phyloP scores from a whole-genome alignment of 2,329 filamentous ascomycete genomes.

The Zasmidium cellare region DNA sequence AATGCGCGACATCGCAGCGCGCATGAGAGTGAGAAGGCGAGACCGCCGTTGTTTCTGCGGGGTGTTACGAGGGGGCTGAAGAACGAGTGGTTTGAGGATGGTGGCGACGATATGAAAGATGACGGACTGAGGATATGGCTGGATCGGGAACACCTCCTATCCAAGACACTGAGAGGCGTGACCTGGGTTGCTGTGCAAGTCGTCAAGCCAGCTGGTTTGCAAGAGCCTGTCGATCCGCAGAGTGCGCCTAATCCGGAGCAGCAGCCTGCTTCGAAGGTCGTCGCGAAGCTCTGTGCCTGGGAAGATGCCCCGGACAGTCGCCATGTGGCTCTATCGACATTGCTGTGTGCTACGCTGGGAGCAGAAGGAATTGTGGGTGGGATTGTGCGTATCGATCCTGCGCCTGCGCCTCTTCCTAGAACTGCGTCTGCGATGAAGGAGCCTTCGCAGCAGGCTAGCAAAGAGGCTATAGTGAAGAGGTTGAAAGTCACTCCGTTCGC shows the following conservation, averaged over 20 bases:
- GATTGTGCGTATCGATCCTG: conserved; percentile 82
- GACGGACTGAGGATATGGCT: conserved; percentile 76
- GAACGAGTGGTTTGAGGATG: conserved; percentile 71
- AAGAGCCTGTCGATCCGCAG: conserved; percentile 70
- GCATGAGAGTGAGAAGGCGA: conserved; percentile 65
- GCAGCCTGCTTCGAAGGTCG: conserved; percentile 63
- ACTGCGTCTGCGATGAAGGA: conserved; percentile 52
- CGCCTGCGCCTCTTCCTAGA: conserved; percentile 68
- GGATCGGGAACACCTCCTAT: conserved; percentile 72
- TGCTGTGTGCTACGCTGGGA: conserved; percentile 73
- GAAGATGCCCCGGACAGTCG: conserved; percentile 81
- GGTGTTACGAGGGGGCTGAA: conserved; percentile 72
- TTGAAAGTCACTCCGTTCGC: conserved; percentile 83
- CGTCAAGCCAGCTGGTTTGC: conserved; percentile 76
- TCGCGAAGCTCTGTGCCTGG: conserved; percentile 78
- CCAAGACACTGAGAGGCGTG: conserved; percentile 71
- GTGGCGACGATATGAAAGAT: conserved; percentile 50
- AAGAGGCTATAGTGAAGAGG: conserved; percentile 56
- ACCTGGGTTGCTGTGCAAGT: conserved; percentile 81
- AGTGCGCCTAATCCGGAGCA: conserved; percentile 63
- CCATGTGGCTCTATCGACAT: conserved; percentile 74
- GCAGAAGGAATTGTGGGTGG: conserved; percentile 76
- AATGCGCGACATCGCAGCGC: conserved; percentile 62
- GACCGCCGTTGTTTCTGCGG: conserved; percentile 71
- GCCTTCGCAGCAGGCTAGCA: conserved; percentile 37